Evolutionary conservation across 768 basidiomycete species (phyloP).

Genomic region (Mycena galopus): DNA sequence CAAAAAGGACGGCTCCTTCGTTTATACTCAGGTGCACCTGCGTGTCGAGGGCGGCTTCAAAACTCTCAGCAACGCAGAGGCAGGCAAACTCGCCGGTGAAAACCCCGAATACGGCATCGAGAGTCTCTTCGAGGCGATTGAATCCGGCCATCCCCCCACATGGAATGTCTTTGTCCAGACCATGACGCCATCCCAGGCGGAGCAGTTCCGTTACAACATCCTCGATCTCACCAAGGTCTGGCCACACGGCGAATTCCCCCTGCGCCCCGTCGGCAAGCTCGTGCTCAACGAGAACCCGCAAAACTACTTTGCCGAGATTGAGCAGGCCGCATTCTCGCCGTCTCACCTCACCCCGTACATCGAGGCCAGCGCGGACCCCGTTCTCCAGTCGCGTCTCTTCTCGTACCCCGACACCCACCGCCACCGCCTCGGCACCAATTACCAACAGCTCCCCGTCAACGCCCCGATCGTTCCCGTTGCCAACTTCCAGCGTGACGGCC

Average conservation of each 20-base stretch:
- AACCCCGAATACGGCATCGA: conserved; percentile 91
- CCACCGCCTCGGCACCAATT: conserved; percentile 85
- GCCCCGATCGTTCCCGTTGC: conserved; percentile 76
- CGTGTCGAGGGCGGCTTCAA: conserved; percentile 86
- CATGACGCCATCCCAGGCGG: conserved; percentile 93
- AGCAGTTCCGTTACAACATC: conserved; percentile 90
- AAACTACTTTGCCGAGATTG: conserved; percentile 96
- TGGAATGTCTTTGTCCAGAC: conserved; percentile 96
- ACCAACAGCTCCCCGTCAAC: conserved; percentile 92
- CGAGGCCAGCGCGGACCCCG: conserved; percentile 92
- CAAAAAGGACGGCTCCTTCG: conserved; percentile 86
- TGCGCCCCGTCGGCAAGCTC: conserved; percentile 89
- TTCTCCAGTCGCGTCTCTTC: conserved; percentile 95
- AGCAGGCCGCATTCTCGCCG: conserved; percentile 92
- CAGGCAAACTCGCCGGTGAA: conserved; percentile 73
- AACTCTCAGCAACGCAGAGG: conserved; percentile 80
- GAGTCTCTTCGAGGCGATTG: conserved; percentile 85
- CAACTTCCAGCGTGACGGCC: conserved; percentile 95
- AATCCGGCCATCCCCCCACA: conserved; percentile 81
- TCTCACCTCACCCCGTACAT: conserved; percentile 90
- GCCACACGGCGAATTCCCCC: conserved; percentile 90
- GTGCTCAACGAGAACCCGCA: conserved; percentile 82
- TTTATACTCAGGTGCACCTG: conserved; percentile 90
- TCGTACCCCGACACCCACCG: conserved; percentile 93
- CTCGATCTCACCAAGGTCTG: conserved; percentile 94